phyloP scores from a whole-genome alignment of 2,329 filamentous ascomycete species.

The Fusarium incarnatum region DNA sequence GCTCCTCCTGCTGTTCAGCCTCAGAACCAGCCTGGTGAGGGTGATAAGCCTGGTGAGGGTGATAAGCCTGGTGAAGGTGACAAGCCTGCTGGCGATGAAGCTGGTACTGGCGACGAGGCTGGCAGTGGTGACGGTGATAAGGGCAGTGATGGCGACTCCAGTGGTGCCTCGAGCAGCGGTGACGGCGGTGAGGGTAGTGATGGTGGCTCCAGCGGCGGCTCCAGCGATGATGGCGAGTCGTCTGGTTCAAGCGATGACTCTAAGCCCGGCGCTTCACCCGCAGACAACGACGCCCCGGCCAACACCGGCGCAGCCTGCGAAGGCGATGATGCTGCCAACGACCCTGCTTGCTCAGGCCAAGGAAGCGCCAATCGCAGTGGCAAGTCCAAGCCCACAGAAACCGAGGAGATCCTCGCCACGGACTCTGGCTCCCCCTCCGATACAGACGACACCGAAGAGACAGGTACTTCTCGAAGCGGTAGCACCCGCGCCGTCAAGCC shows the following conservation, averaged over 20 bases:
- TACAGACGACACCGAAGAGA: background rate
- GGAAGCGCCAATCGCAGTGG: background rate
- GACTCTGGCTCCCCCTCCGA: slow-evolving; percentile 20
- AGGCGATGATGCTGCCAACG: background rate
- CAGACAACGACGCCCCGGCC: background rate
- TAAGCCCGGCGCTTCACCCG: slow-evolving; percentile 3
- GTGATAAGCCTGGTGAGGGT: background rate
- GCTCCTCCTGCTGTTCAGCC: slow-evolving; percentile 15
- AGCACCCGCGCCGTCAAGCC: slow-evolving; percentile 28
- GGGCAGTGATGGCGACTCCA: background rate
- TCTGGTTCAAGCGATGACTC: background rate
- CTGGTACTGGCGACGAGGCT: too few relatives aligned
- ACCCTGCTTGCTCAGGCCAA: background rate
- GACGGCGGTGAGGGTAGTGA: background rate
- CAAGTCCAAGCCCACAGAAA: background rate
- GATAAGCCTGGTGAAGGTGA: background rate
- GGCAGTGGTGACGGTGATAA: background rate
- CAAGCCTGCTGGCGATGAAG: background rate
- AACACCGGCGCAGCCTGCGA: slow-evolving; percentile 3
- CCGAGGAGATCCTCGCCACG: slow-evolving; percentile 24
- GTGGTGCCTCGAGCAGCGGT: background rate
- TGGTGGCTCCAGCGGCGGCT: background rate
- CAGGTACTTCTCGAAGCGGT: background rate
- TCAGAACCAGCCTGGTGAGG: background rate
- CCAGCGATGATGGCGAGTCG: background rate